Evolutionary conservation across 1,284 basidiomycete species (phyloP), one percentile per base, ranked within the genome.

Genomic region (Cutaneotrichosporon daszewskae): DNA sequence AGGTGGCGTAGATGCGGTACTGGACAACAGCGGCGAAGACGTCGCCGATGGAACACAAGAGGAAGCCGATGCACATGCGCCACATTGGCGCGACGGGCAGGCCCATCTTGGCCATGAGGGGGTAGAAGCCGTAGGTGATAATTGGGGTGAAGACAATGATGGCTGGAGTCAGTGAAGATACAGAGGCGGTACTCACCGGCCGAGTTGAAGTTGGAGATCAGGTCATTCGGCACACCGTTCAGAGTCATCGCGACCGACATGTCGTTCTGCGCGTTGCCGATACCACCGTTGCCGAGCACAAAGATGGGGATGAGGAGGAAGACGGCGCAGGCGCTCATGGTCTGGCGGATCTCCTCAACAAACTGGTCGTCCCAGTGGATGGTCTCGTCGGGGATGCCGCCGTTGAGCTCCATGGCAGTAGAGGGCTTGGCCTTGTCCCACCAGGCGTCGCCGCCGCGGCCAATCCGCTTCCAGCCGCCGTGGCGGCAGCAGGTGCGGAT

Each of bases 321-420:
- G 43, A 75, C 69, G 16, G 60, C 62, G 54, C 73, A 75, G 14
- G 75, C 74, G 34, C 62, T 62, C 54, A 74, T 56, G 0, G 72
- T 68, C 52, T 72, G 66, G 35, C 59, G 58, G 45, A 76, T 62
- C 56, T 76, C 74, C 39, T 73, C 71, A 18, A 76, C 72, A 53
- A 75, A 76, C 37, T 58, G 51, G 54, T 75, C 75, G 56, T 75
- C 74, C 64, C 73, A 76, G 37, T 61, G 67, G 53, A 75, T 65
- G 23, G 17, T 33, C 11, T 57, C 50, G 47, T 67, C 66, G 51
- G 68, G 68, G 39, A 68, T 34, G 8, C 22, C 8, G 25, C 66
- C 69, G 25, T 62, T 51, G 19, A 51, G 42, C 17, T 55, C 41
- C 59, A 32, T 32, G 42, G 70, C 62, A 51, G 65, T 53, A 19